Evolutionary conservation across 345 rosid genomes (phyloP).

Genomic region (Populus pruinosa): DNA sequence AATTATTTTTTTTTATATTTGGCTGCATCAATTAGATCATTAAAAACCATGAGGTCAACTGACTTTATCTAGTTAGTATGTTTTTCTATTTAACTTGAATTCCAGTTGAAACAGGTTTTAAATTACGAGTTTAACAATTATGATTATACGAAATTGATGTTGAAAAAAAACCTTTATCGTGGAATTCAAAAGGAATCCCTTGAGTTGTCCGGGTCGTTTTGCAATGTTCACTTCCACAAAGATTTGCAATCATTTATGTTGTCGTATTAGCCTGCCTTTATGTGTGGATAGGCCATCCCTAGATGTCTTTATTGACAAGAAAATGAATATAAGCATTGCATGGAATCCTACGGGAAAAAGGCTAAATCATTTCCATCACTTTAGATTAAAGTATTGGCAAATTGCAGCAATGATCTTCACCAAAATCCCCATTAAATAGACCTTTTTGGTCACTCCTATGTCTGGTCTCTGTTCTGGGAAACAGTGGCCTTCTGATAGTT

Average conservation of each 20-base stretch:
- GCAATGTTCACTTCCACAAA: background rate
- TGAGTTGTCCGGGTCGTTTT: background rate
- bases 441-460: background rate
- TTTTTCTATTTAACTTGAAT: no score
- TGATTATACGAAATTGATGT: background rate
- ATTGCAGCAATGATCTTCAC: background rate
- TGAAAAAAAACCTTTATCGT: background rate
- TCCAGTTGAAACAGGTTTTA: no score
- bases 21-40: no score
- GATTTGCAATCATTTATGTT: background rate
- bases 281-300: background rate
- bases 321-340: background rate
- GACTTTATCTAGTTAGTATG: no score
- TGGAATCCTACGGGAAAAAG: background rate
- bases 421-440: background rate
- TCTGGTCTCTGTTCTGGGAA: background rate
- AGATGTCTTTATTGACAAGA: background rate
- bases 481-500: background rate
- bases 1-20: no score
- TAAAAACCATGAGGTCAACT: no score
- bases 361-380: background rate
- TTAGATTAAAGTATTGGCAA: background rate
- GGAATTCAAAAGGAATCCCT: background rate
- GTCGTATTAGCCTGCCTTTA: background rate
- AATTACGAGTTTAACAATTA: no score